These are phyloP conservation scores for Botrytis aclada DNA, from an alignment of 2,329 filamentous ascomycete species.

Conservation along the genomic window DNA sequence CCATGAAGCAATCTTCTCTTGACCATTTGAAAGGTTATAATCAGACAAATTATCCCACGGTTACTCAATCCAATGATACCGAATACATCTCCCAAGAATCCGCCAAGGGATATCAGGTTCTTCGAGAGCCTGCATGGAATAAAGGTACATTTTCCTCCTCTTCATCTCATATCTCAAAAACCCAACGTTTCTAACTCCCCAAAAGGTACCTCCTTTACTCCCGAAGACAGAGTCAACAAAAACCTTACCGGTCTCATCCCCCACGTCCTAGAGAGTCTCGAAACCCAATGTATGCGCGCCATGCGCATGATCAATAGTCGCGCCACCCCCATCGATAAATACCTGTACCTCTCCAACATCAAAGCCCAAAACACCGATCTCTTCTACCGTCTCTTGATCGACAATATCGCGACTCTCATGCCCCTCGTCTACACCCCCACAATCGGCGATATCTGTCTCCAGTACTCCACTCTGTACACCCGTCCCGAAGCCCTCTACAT, in stretches of 20 bases:
- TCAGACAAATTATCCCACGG: conserved; percentile 53
- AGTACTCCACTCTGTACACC: conserved; percentile 95
- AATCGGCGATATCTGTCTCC: conserved; percentile 92
- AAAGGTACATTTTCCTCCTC: conserved; percentile 45
- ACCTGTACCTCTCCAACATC: conserved; percentile 74
- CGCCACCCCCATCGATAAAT: conserved; percentile 72
- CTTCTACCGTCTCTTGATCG: conserved; percentile 78
- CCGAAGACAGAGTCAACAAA: conserved; percentile 60
- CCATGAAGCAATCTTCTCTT: conserved; percentile 58
- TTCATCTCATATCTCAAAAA: neutral
- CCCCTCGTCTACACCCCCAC: conserved; percentile 85
- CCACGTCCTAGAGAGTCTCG: conserved; percentile 58
- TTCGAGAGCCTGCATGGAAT: conserved; percentile 62
- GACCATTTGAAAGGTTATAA: conserved; percentile 60
- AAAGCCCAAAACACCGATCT: conserved; percentile 75
- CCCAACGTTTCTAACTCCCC: conserved; percentile 21
- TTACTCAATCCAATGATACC: conserved; percentile 52
- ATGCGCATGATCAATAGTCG: conserved; percentile 72
- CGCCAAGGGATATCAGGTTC: conserved; percentile 59
- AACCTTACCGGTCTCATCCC: conserved; percentile 65
- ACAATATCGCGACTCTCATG: conserved; percentile 74
- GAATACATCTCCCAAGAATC: conserved; percentile 52
- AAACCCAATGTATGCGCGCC: conserved; percentile 62
- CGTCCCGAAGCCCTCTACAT: conserved; percentile 95
- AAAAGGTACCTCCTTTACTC: conserved; percentile 60